Evolutionary conservation across 257 asterid species (phyloP).

Genomic region (Thymus quinquecostatus): DNA sequence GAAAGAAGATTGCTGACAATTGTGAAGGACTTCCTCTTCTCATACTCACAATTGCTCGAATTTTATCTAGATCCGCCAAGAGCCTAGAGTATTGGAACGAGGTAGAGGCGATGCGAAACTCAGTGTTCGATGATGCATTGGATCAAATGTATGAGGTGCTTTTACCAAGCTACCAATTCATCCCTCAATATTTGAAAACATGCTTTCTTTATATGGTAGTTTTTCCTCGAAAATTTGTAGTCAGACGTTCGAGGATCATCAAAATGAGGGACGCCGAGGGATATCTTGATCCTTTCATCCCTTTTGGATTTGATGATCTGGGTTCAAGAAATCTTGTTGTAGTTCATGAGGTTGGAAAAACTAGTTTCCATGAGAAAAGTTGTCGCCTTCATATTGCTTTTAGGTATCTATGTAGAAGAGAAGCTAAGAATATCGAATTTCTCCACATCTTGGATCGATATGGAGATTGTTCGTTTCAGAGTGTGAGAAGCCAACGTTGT

Average conservation of each 20-base stretch:
- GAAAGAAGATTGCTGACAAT: conserved; percentile 8
- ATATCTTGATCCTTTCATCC: not conserved
- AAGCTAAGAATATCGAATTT: not conserved
- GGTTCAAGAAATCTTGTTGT: not conserved
- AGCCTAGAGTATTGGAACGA: conserved; percentile 11
- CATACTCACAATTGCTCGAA: conserved; percentile 16
- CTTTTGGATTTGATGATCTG: too few species aligned
- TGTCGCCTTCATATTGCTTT: not conserved
- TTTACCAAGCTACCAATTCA: conserved; percentile 30
- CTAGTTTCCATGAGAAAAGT: not conserved
- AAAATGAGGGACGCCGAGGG: not conserved
- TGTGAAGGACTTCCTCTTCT: conserved; percentile 35
- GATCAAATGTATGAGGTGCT: not conserved
- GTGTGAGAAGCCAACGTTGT: not conserved
- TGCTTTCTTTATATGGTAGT: not conserved
- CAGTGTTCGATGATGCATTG: not conserved
- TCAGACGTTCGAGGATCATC: not conserved
- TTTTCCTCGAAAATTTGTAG: not conserved
- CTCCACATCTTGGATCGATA: not conserved
- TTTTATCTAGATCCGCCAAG: not conserved
- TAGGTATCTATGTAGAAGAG: not conserved
- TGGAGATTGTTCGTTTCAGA: not conserved
- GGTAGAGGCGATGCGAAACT: not conserved
- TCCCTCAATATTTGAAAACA: not conserved
- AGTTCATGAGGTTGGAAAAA: not conserved